Percentiles rank a stretch among this genome's conserved stretches.
Conservation (phyloP, 2,329 filamentous ascomycete genomes). For the Colletotrichum sp. region DNA sequence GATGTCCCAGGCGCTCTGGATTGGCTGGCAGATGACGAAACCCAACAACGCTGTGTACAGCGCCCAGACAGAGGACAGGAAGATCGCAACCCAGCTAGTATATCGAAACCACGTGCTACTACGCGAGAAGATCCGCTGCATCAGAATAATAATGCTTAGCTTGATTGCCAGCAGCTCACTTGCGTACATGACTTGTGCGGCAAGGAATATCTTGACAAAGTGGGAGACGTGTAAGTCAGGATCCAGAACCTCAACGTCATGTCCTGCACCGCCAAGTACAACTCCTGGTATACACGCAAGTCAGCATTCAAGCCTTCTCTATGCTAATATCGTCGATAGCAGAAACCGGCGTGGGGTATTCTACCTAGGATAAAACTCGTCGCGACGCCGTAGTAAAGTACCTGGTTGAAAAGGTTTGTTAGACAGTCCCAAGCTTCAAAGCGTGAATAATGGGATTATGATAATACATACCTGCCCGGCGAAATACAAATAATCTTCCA, state of each 20-base stretch:
- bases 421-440: too few species aligned
- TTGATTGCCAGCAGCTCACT: not conserved
- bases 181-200: not conserved
- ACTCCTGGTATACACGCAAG: not conserved
- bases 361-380: not conserved
- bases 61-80: not conserved
- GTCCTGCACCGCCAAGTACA: not conserved
- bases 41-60: not conserved
- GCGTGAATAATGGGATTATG: too few species aligned
- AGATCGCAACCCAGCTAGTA: not conserved
- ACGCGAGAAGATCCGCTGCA: not conserved
- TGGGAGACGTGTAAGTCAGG: not conserved
- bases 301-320: too few species aligned
- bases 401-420: not conserved
- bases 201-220: not conserved
- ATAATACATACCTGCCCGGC: not conserved
- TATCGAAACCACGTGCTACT: not conserved
- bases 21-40: constrained; percentile 38
- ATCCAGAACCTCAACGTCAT: not conserved
- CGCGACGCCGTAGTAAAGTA: not conserved
- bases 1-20: too few species aligned
- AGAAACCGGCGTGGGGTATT: too few species aligned
- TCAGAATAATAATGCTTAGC: not conserved
- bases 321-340: too few species aligned
- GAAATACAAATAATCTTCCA: not conserved